These are phyloP conservation scores for Phytopythium kandeliae DNA, from an alignment of 352 stramenopile genomes.

Conservation along the genomic window DNA sequence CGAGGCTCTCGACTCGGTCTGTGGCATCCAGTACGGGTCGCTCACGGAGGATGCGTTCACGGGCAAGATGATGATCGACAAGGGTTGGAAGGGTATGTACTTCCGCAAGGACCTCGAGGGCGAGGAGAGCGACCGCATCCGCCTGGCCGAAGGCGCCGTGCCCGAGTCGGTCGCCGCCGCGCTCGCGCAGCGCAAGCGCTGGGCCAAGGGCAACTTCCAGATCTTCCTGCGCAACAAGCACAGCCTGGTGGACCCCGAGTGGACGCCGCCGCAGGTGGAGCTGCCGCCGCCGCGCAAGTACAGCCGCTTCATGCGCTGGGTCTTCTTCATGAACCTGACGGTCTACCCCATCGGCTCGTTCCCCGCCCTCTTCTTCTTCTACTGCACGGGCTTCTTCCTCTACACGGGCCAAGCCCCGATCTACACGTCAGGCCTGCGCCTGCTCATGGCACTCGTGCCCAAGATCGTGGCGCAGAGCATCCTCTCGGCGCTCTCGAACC, in stretches of 20 bases:
- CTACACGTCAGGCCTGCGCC: constrained; percentile 56
- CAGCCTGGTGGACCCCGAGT: constrained; percentile 55
- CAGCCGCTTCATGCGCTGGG: constrained; percentile 74
- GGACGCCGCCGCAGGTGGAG: constrained; percentile 38
- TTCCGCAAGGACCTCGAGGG: constrained; percentile 76
- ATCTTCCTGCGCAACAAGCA: constrained; percentile 66
- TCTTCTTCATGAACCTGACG: constrained; percentile 80
- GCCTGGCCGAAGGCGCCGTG: constrained; percentile 54
- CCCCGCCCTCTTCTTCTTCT: constrained; percentile 71
- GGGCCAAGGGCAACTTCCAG: constrained; percentile 78
- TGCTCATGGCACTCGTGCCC: constrained; percentile 64
- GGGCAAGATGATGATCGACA: constrained; percentile 78
- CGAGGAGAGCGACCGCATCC: constrained; percentile 61
- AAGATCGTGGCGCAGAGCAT: constrained; percentile 73
- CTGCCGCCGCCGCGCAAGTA: constrained; percentile 54
- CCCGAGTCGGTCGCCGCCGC: constrained; percentile 59
- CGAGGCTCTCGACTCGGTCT: constrained; percentile 66
- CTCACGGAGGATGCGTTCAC: constrained; percentile 76
- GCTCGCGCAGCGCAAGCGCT: constrained; percentile 63
- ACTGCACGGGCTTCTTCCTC: constrained; percentile 70
- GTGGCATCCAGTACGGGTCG: constrained; percentile 66
- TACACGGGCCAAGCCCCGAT: constrained; percentile 69
- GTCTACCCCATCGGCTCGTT: constrained; percentile 74
- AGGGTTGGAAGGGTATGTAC: constrained; percentile 73
- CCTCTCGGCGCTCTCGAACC: constrained; percentile 60